phyloP scores from a whole-genome alignment of 2,329 filamentous ascomycete species.

The Fusarium pilosicola region DNA sequence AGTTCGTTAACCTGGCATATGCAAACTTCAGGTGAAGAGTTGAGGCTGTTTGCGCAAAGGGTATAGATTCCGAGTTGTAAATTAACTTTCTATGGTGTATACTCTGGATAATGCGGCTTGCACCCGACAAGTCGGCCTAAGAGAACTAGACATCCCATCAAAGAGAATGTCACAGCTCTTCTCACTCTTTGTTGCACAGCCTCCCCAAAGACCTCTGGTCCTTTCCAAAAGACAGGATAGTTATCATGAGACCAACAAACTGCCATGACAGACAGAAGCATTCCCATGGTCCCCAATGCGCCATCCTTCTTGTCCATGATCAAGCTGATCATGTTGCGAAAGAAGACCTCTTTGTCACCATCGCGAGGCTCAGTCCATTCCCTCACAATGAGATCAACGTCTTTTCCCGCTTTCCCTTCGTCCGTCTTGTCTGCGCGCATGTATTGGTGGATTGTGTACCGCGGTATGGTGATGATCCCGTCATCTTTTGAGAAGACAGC shows the following conservation, averaged over 20 bases:
- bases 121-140: conserved; percentile 7
- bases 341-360: conserved; percentile 37
- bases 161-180: conserved; percentile 15
- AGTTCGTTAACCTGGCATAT: background rate
- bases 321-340: conserved; percentile 35
- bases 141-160: conserved; percentile 12
- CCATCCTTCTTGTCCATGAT: conserved; percentile 31
- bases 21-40: background rate
- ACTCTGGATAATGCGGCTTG: conserved; percentile 8
- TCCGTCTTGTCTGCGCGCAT: conserved; percentile 28
- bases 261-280: conserved; percentile 32
- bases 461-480: conserved; percentile 36
- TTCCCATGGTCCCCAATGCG: background rate
- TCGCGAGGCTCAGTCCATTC: conserved; percentile 41
- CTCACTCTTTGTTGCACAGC: background rate
- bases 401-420: conserved; percentile 15
- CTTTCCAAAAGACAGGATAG: conserved; percentile 35
- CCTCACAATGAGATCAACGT: conserved; percentile 25
- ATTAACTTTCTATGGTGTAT: background rate
- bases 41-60: background rate
- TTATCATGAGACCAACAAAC: conserved; percentile 36
- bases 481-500: conserved; percentile 30
- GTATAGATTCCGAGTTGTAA: background rate
- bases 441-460: conserved; percentile 33
- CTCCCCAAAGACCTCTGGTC: conserved; percentile 23